Evolutionary conservation across 495 filamentous ascomycete species (phyloP).

Genomic region (Penicillium nucicola): DNA sequence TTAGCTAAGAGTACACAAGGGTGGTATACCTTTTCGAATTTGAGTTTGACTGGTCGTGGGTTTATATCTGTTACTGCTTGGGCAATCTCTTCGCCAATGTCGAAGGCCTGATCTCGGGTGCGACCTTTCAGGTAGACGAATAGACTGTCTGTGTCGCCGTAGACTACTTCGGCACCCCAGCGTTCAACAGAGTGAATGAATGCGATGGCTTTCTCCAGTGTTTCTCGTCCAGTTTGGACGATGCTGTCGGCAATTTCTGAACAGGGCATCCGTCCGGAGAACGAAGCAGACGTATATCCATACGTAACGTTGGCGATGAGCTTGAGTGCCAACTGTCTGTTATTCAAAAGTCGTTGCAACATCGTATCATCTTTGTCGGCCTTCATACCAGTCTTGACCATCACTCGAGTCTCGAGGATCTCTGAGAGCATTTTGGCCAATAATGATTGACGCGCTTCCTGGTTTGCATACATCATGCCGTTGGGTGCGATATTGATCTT

Average conservation of each 20-base stretch:
- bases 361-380: conserved; percentile 84
- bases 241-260: conserved; percentile 98
- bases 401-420: conserved; percentile 93
- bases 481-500: conserved; percentile 93
- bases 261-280: conserved; percentile 96
- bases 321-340: conserved; percentile 93
- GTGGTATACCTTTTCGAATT: conserved; percentile 98
- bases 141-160: conserved; percentile 96
- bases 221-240: conserved; percentile 92
- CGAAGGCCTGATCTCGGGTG: conserved; percentile 82
- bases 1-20: conserved; percentile 93
- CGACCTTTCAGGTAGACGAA: conserved; percentile 89
- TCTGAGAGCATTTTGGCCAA: conserved; percentile 96
- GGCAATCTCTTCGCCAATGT: conserved; percentile 91
- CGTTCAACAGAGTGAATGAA: conserved; percentile 81
- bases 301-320: conserved; percentile 98
- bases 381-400: conserved; percentile 99
- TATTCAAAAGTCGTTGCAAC: conserved; percentile 85
- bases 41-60: conserved; percentile 88
- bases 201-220: conserved; percentile 88
- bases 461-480: conserved; percentile 91
- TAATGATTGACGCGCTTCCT: conserved; percentile 80
- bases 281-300: conserved; percentile 93
- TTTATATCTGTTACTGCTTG: conserved; percentile 84
- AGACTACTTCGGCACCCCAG: conserved; percentile 96